Conservation (phyloP, 129 eudicot species). For the Tagetes patula region DNA sequence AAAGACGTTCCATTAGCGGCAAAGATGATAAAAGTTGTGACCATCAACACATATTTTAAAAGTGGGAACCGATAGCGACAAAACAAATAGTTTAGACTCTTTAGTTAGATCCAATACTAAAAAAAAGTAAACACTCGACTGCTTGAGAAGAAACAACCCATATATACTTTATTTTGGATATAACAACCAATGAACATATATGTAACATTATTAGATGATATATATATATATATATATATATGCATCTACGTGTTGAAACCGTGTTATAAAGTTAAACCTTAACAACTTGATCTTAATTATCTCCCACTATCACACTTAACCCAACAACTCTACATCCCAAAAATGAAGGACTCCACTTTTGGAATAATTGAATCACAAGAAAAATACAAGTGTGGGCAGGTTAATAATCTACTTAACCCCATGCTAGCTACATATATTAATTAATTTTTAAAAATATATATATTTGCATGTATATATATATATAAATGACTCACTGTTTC, state of each 20-base stretch:
- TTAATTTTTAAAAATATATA: not conserved
- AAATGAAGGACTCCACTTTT: slow-evolving; percentile 5
- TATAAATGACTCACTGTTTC: slow-evolving; percentile 10
- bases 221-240: not conserved
- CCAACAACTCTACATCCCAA: slow-evolving; percentile 25
- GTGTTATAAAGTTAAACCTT: slow-evolving; percentile 23
- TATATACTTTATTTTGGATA: no score
- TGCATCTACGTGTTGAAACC: slow-evolving; percentile 20
- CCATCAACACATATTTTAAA: no score
- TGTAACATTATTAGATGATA: not conserved
- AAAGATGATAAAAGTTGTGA: no score
- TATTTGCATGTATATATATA: slow-evolving; percentile 26
- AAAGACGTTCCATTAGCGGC: no score
- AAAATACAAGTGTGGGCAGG: slow-evolving; percentile 30
- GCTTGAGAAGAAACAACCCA: no score
- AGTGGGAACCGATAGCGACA: no score
- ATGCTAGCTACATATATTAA: not conserved
- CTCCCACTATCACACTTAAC: not conserved
- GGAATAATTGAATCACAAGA: not conserved
- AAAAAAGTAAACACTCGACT: no score
- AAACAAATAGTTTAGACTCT: no score
- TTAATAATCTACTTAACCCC: slow-evolving; percentile 16
- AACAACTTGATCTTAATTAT: slow-evolving; percentile 14
- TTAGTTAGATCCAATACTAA: no score
- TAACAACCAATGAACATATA: no score